These are phyloP conservation scores for Suhomyces taliae DNA, from an alignment of 1,139 yeast species.

Conservation along the genomic window DNA sequence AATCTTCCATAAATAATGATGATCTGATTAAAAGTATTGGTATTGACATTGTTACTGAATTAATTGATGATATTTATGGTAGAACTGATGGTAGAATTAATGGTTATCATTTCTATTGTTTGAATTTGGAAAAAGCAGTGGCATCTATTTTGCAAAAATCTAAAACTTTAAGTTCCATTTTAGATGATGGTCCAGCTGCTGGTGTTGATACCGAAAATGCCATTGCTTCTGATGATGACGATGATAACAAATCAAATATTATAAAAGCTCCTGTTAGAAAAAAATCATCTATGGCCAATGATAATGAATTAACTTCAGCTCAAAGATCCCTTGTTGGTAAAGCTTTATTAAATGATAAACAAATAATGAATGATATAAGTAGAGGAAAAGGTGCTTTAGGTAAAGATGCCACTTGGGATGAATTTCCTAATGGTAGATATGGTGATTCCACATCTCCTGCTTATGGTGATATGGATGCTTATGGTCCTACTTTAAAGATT, in stretches of 20 bases:
- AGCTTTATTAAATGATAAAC: constrained; percentile 38
- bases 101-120: constrained; percentile 88
- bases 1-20: constrained; percentile 71
- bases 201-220: constrained; percentile 29
- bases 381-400: constrained; percentile 85
- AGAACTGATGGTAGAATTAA: constrained; percentile 57
- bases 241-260: background rate
- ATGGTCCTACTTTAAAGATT: constrained; percentile 86
- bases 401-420: constrained; percentile 97
- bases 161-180: constrained; percentile 38
- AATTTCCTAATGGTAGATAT: constrained; percentile 95
- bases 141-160: constrained; percentile 78
- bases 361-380: constrained; percentile 70
- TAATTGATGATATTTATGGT: constrained; percentile 56
- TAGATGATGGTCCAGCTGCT: constrained; percentile 18
- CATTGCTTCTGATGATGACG: constrained; percentile 29
- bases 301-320: constrained; percentile 44
- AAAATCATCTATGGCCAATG: constrained; percentile 46
- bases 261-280: constrained; percentile 29
- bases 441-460: constrained; percentile 98
- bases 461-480: constrained; percentile 96
- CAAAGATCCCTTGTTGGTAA: constrained; percentile 25
- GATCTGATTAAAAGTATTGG: constrained; percentile 83
- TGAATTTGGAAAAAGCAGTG: constrained; percentile 86
- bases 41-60: constrained; percentile 66